phyloP scores from a whole-genome alignment of 495 filamentous ascomycete species.

The Talaromyces borbonicus region DNA sequence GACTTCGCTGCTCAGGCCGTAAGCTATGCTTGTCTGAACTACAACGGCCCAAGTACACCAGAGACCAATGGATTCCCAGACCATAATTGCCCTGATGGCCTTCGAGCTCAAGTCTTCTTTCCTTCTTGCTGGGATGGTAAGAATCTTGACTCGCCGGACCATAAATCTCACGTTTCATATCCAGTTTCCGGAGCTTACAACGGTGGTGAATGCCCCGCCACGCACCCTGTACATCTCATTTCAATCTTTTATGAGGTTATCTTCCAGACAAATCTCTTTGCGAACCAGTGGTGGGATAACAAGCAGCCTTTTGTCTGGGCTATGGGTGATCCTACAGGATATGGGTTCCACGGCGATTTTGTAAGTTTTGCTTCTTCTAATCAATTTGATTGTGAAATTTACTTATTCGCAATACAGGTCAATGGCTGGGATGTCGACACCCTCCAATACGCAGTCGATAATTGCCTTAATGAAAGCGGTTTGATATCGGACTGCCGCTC shows the following conservation, averaged over 20 bases:
- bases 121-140: slow-evolving; percentile 50
- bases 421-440: slow-evolving; percentile 57
- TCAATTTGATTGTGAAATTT: neutral
- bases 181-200: slow-evolving; percentile 19
- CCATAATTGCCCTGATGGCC: slow-evolving; percentile 49
- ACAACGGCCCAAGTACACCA: slow-evolving; percentile 7
- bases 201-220: slow-evolving; percentile 16
- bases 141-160: slow-evolving; percentile 42
- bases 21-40: slow-evolving; percentile 17
- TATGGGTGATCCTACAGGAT: slow-evolving; percentile 19
- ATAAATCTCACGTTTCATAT: slow-evolving; percentile 36
- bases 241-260: slow-evolving; percentile 63
- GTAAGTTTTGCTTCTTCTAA: neutral
- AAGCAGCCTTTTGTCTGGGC: slow-evolving; percentile 39
- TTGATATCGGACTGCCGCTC: slow-evolving; percentile 41
- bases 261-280: slow-evolving; percentile 49
- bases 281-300: slow-evolving; percentile 31
- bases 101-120: slow-evolving; percentile 51
- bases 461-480: slow-evolving; percentile 44
- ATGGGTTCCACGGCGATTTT: slow-evolving; percentile 21
- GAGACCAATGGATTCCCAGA: slow-evolving; percentile 36
- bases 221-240: slow-evolving; percentile 49
- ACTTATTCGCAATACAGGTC: slow-evolving; percentile 19
- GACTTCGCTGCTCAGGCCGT: slow-evolving; percentile 16
- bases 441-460: slow-evolving; percentile 50